Evolutionary conservation across 108 stramenopile species (phyloP).

Genomic region (Stephanodiscus minutulus): DNA sequence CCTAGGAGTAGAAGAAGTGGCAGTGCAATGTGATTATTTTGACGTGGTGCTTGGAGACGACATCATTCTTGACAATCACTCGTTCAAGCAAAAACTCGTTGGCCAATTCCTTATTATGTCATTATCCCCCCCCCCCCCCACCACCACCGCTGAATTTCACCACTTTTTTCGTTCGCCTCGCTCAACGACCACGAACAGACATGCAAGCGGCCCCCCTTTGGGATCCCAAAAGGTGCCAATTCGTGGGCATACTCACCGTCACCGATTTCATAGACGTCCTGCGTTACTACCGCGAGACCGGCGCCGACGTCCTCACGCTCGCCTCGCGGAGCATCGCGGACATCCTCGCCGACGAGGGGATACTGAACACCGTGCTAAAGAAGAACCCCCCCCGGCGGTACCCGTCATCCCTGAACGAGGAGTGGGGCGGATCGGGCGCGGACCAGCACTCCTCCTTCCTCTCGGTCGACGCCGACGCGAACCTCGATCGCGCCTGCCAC

Average conservation of each 20-base stretch:
- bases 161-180: background rate
- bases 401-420: constrained; percentile 3
- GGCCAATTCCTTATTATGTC: background rate
- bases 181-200: constrained; percentile 54
- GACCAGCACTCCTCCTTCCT: constrained; percentile 52
- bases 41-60: background rate
- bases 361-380: constrained; percentile 39
- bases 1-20: background rate
- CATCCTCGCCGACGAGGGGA: constrained; percentile 65
- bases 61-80: background rate
- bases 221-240: constrained; percentile 85
- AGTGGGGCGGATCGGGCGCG: constrained; percentile 15
- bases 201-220: constrained; percentile 95
- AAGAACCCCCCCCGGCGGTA: constrained; percentile 40
- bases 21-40: background rate
- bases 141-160: background rate
- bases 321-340: constrained; percentile 83
- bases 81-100: background rate
- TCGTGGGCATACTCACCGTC: constrained; percentile 93
- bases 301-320: constrained; percentile 63
- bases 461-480: constrained; percentile 74
- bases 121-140: background rate
- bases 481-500: constrained; percentile 76
- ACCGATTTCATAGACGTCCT: constrained; percentile 96
- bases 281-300: constrained; percentile 73